Evolutionary conservation across 2,329 filamentous ascomycete genomes (phyloP).

Genomic region (Canariomyces notabilis): DNA sequence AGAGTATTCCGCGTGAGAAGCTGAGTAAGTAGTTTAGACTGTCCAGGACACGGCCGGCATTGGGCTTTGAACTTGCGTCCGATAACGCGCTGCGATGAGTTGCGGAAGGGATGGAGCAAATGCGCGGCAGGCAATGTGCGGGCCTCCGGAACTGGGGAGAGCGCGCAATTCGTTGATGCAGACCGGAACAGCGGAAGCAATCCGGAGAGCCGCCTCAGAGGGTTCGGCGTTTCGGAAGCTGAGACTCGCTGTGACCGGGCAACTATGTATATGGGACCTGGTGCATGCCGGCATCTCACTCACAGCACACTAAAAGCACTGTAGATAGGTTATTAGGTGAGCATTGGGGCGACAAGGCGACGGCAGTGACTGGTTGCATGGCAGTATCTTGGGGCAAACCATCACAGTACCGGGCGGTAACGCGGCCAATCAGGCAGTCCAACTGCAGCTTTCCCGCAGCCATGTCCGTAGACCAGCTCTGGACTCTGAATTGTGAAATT

Average conservation of each 20-base stretch:
- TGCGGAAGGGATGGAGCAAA: too few relatives aligned
- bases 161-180: background rate
- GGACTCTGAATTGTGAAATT: background rate
- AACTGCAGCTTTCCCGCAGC: slow-evolving; percentile 15
- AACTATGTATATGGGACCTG: too few relatives aligned
- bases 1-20: too few relatives aligned
- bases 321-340: background rate
- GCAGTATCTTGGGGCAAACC: slow-evolving; percentile 15
- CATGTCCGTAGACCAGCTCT: slow-evolving; percentile 17
- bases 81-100: too few relatives aligned
- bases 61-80: too few relatives aligned
- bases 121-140: background rate
- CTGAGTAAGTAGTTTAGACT: too few relatives aligned
- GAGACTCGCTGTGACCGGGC: too few relatives aligned
- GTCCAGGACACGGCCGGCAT: too few relatives aligned
- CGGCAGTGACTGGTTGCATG: slow-evolving; percentile 19
- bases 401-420: slow-evolving; percentile 34
- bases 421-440: slow-evolving; percentile 23
- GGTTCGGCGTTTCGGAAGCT: too few relatives aligned
- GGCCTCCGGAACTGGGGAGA: background rate
- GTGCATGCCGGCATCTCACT: background rate
- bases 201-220: background rate
- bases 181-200: background rate
- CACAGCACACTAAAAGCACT: background rate
- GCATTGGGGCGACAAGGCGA: slow-evolving; percentile 10